phyloP scores from a whole-genome alignment of 2,329 filamentous ascomycete species.

The Chalara sp. region DNA sequence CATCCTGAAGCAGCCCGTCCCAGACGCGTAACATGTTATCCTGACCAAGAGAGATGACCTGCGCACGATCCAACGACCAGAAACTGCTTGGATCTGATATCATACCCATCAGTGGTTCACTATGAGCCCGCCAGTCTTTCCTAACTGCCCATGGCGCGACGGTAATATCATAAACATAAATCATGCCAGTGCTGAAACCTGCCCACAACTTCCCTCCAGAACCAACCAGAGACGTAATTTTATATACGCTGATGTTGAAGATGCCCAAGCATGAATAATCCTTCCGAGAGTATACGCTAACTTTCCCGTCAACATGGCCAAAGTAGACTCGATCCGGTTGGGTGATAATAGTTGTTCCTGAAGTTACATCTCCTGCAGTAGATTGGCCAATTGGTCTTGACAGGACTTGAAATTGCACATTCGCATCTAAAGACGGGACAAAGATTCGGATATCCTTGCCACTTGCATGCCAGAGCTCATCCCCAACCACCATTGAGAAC shows the following conservation, averaged over 20 bases:
- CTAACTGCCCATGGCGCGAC: constrained; percentile 80
- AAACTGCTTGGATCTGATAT: constrained; percentile 73
- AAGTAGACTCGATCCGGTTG: constrained; percentile 79
- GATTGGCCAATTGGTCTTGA: constrained; percentile 63
- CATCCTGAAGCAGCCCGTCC: constrained; percentile 89
- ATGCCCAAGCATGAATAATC: constrained; percentile 74
- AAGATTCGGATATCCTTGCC: constrained; percentile 87
- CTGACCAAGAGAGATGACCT: constrained; percentile 79
- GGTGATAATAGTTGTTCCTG: constrained; percentile 67
- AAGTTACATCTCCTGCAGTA: constrained; percentile 79
- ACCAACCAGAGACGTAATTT: constrained; percentile 81
- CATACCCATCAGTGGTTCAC: constrained; percentile 72
- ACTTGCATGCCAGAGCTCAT: constrained; percentile 79
- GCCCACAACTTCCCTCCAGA: constrained; percentile 85
- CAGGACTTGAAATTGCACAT: constrained; percentile 67
- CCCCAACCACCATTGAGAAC: constrained; percentile 81
- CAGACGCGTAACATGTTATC: constrained; percentile 81
- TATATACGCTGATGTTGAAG: constrained; percentile 85
- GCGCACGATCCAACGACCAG: constrained; percentile 76
- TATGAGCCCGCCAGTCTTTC: constrained; percentile 94
- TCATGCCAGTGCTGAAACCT: constrained; percentile 87
- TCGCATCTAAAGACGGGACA: constrained; percentile 61
- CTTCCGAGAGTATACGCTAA: constrained; percentile 77
- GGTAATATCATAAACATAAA: constrained; percentile 84
- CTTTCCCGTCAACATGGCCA: constrained; percentile 87